Evolutionary conservation across 306 rosid genomes (phyloP), one percentile per base, ranked within the genome.

Genomic region (Gynostemma pentaphyllum): DNA sequence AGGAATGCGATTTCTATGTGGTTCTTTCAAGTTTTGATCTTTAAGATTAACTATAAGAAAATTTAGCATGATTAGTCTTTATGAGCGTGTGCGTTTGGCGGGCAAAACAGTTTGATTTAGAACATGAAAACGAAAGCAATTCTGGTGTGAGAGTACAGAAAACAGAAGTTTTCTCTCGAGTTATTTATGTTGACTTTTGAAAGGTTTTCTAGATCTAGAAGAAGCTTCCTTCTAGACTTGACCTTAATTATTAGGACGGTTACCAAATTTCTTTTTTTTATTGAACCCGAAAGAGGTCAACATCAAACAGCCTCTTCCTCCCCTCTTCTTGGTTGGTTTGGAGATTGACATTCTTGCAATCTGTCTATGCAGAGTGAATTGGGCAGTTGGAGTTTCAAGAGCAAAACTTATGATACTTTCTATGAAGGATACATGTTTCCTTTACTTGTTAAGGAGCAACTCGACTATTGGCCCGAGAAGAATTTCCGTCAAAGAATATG

Each of bases 391-490:
- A 83, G 82, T 59, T 90, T 90, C 87, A 87, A 83, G 82, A 90
- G 97, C 74, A 90, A 82, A 76, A 78, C 89, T 61, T 77, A 82
- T 41, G 95, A 83, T n/a, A 60, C 95, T 10, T 69, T 64, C 46
- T 83, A 90, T 41, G 91, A 85, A 69, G 97, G 96, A 3, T 87
- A 81, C 87, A 87, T 90, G 97, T 90, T 87, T 74, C 97, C 97
- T 67, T 22, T 90, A 27, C 95, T 62, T 39, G 96, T 90, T 50
- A 66, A 85, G 69, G 95, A 87, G 74, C 89, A 90, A 71, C 66
- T 87, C 2, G 97, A 90, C 40, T 75, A 78, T 18, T 90, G 96
- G 97, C 97, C 97, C 0, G 97, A 90, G 77, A 82, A 81, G 81
- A 75, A 83, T 19, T 47, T 75, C 66, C 94, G 97, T 10, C 75